Evolutionary conservation across 495 filamentous ascomycete genomes (phyloP).

Genomic region (Penicillium egyptiacum): DNA sequence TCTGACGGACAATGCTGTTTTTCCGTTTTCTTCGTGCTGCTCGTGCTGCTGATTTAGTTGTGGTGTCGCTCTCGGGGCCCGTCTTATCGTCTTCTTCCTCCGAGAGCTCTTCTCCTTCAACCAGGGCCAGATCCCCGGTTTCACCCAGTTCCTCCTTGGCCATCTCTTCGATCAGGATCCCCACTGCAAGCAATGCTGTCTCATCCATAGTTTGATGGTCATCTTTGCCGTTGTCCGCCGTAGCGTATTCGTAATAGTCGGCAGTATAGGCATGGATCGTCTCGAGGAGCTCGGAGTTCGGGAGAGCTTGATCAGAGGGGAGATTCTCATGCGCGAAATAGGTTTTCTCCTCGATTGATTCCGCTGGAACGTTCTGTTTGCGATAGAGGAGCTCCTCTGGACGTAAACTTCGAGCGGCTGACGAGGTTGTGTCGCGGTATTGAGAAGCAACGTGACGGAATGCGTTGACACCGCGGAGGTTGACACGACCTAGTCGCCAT

Average conservation of each 20-base stretch:
- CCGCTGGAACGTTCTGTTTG: constrained; percentile 55
- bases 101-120: constrained; percentile 56
- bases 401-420: constrained; percentile 51
- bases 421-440: constrained; percentile 53
- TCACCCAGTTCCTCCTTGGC: constrained; percentile 61
- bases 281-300: constrained; percentile 72
- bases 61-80: constrained; percentile 13
- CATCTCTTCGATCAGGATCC: constrained; percentile 79
- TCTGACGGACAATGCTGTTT: constrained; percentile 17
- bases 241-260: constrained; percentile 62
- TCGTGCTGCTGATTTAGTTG: constrained; percentile 1
- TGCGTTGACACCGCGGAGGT: constrained; percentile 43
- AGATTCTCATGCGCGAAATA: constrained; percentile 64
- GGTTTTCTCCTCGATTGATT: constrained; percentile 68
- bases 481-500: constrained; percentile 50
- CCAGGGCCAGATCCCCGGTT: constrained; percentile 72
- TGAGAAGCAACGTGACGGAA: constrained; percentile 36
- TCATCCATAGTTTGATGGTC: constrained; percentile 76
- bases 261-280: constrained; percentile 71
- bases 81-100: constrained; percentile 24
- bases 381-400: constrained; percentile 79
- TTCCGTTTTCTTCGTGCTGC: constrained; percentile 13
- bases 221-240: constrained; percentile 33
- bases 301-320: constrained; percentile 55
- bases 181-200: constrained; percentile 78